Evolutionary conservation across 306 rosid species (phyloP), one percentile per base, ranked within the genome.

Genomic region (Glycine soja): DNA sequence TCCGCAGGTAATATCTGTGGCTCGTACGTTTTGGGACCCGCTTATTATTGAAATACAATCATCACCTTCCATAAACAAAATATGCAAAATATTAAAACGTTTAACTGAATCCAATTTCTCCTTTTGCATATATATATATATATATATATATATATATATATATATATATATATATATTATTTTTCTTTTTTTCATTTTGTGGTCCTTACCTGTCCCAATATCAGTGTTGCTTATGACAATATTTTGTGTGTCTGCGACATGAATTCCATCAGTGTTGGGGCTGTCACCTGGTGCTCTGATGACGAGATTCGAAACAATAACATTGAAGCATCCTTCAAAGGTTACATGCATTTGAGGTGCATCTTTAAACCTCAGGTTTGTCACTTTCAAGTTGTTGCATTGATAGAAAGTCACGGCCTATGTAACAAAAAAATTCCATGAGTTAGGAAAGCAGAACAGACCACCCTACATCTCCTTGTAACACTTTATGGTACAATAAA

Each of bases 221-320:
- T 30, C 72, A 82, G 85, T 84, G 43, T 91, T 85, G 32, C 53
- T 82, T 51, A 95, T 86, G 10, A 12, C 6, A 73, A 90, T 88
- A 75, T 92, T 82, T 57, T 86, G 88, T 7, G 97, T 87, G 1
- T 9, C 92, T 4, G 94, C 67, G 12, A 95, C 82, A 67, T 95
- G 97, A 84, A 95, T 91, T 77, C 98, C 98, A 79, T 95, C 98
- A 0, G 98, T 95, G 77, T 95, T 95, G 2, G 97, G 98, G n/a
- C 97, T 95, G 18, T 89, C 12, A 32, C 45, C 88, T 7, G 97
- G 97, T 62, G 97, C 93, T 38, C 32, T 81, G 0, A 95, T 85
- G 1, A 40, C n/a, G 0, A 95, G 74, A 87, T 88, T 85, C 5
- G 83, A 77, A 72, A 83, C 94, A 65, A 59, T 32, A 46, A 91